Base-by-base conservation (phyloP, 306 rosid genomes). In the Cicer bijugum region DNA sequence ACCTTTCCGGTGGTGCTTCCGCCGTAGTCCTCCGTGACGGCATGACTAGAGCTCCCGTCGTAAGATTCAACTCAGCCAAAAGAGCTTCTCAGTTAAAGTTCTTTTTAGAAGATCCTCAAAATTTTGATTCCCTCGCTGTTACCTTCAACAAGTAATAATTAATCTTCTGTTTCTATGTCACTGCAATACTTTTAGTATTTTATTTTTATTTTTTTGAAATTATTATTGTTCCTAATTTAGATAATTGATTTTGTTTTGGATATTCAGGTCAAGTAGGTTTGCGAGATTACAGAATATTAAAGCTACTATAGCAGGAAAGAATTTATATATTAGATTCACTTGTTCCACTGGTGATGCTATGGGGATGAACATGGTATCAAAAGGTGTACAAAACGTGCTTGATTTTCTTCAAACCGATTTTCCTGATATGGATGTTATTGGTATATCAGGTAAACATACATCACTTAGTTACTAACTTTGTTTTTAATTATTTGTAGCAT, bases 351-450 rank as follows among this genome's bases (percentile, higher is more conserved):
- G 97, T 2, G 98, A 93, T 23, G 98, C 98, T 8, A 93, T 93
- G 98, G 98, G 98, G 19, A 93, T 93, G 98, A 93, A 93, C 84
- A 93, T 93, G 98, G 88, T 93, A 7, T 93, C 98, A 0, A 93
- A 93, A 80, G 97, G 97, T 0, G 98, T 93, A 0, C 97, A 93
- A 57, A 89, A 93, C 50, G 94, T 91, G 20, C 83, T 93, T 45
- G 84, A 84, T 52, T 88, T 69, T 67, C 97, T 91, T 71, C 94
- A 87, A 71, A 63, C 4, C 0, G 92, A 88, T 46, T 93, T 89
- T 75, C 84, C 96, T 2, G 98, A 93, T 84, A 91, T 93, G 98
- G 98, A 93, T 59, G 90, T 93, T 4, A 88, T 93, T 58, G 98
- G 98, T 28, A 78, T 93, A 70, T 91, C 98, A 7, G 91, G 98